phyloP scores from a whole-genome alignment of 2,329 filamentous ascomycete genomes.

The Penicillium sp. region DNA sequence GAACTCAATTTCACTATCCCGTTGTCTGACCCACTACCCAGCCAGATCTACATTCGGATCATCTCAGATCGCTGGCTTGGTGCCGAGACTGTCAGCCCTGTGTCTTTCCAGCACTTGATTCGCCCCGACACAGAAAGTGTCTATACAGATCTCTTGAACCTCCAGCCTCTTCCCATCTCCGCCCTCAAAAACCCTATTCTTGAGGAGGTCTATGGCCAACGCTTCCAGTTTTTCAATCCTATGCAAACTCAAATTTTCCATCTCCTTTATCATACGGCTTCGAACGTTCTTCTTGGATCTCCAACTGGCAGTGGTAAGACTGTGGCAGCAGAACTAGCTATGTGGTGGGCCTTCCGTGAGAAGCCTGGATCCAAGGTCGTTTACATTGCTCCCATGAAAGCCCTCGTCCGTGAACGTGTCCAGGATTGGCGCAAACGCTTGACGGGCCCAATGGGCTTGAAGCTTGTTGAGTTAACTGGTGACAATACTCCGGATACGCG shows the following conservation, averaged over 20 bases:
- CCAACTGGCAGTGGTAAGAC: slow-evolving; percentile 98
- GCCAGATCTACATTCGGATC: slow-evolving; percentile 90
- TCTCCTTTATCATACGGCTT: slow-evolving; percentile 83
- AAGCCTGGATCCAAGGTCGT: slow-evolving; percentile 94
- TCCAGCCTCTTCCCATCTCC: slow-evolving; percentile 81
- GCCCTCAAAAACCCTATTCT: slow-evolving; percentile 81
- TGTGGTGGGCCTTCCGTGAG: slow-evolving; percentile 99
- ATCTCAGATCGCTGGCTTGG: slow-evolving; percentile 96
- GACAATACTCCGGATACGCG: slow-evolving; percentile 97
- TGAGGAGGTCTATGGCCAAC: slow-evolving; percentile 79
- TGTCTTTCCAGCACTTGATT: slow-evolving; percentile 97
- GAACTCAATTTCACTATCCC: slow-evolving; percentile 98
- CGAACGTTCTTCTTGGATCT: slow-evolving; percentile 89
- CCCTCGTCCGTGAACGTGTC: slow-evolving; percentile 89
- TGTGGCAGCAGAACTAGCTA: slow-evolving; percentile 87
- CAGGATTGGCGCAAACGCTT: slow-evolving; percentile 87
- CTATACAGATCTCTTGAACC: slow-evolving; percentile 86
- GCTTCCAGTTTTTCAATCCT: slow-evolving; percentile 96
- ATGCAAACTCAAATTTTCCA: slow-evolving; percentile 99
- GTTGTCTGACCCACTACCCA: slow-evolving; percentile 82
- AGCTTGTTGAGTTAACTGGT: slow-evolving; percentile 89
- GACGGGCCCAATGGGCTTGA: slow-evolving; percentile 74
- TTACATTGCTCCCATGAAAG: slow-evolving; percentile 99
- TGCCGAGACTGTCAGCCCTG: slow-evolving; percentile 87
- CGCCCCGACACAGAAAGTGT: slow-evolving; percentile 95